Evolutionary conservation across 441 rosid genomes (phyloP).

Genomic region (Pelargonium myrrhifolium): DNA sequence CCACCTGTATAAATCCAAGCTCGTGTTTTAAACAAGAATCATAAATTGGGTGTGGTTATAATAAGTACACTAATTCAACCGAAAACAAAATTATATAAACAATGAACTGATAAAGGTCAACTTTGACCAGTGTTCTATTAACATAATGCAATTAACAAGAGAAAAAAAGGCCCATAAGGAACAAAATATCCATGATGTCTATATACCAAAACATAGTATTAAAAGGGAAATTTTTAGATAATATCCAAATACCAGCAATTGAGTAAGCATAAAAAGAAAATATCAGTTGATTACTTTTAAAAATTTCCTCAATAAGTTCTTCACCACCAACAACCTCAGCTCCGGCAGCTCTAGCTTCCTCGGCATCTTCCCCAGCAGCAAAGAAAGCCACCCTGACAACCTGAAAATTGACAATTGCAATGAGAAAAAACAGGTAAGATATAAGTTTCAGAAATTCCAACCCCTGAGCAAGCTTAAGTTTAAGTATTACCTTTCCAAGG

Average conservation of each 20-base stretch:
- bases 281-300: constrained; percentile 36
- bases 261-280: not conserved
- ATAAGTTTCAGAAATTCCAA: not conserved
- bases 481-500: constrained; percentile 54
- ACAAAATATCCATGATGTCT: not conserved
- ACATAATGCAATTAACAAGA: no score
- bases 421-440: not conserved
- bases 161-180: not conserved
- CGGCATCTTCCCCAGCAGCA: constrained; percentile 92
- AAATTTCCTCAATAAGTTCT: constrained; percentile 78
- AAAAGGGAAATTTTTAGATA: not conserved
- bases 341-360: constrained; percentile 94
- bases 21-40: constrained; percentile 3
- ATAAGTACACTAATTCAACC: not conserved
- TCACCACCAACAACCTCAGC: constrained; percentile 92
- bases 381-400: constrained; percentile 81
- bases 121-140: not conserved
- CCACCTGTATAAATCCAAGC: constrained; percentile 43
- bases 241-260: constrained; percentile 3
- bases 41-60: not conserved
- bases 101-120: not conserved
- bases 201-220: no score
- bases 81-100: not conserved
- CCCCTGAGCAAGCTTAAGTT: constrained; percentile 12
- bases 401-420: constrained; percentile 32